Percentiles rank a stretch among this genome's conserved stretches.
Conservation (phyloP, 1,139 yeast species). For the Lodderomyces elongisporus region DNA sequence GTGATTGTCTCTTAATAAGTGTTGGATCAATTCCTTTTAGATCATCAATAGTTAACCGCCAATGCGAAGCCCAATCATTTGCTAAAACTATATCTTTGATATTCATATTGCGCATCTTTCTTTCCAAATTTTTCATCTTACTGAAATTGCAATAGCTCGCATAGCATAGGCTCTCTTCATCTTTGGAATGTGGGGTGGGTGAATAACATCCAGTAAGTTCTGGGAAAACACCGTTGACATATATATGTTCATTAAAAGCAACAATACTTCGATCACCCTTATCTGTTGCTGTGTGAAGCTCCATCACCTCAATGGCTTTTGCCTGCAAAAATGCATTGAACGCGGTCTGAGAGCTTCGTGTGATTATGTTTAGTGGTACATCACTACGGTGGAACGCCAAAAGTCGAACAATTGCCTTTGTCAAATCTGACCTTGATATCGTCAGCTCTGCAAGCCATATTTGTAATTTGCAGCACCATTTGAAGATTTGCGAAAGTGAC, state of each 20-base stretch:
- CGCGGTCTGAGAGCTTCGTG: conserved; percentile 50
- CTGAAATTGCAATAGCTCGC: conserved; percentile 37
- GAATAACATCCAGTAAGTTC: conserved; percentile 38
- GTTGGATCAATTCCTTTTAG: conserved; percentile 49
- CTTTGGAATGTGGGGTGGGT: conserved; percentile 19
- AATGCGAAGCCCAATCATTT: conserved; percentile 71
- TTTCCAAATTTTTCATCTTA: conserved; percentile 33
- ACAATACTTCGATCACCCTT: conserved; percentile 16
- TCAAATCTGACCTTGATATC: conserved; percentile 46
- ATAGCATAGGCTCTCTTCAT: conserved; percentile 26
- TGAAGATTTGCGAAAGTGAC: conserved; percentile 40
- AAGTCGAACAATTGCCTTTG: conserved; percentile 47
- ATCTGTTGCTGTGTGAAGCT: conserved; percentile 5
- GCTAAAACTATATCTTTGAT: conserved; percentile 36
- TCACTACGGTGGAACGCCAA: conserved; percentile 49
- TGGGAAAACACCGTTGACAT: conserved; percentile 34
- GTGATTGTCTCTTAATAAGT: conserved; percentile 65
- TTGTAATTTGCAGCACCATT: conserved; percentile 46
- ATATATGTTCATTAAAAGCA: conserved; percentile 17
- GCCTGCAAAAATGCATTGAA: conserved; percentile 41
- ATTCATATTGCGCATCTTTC: conserved; percentile 28
- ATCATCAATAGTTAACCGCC: conserved; percentile 61
- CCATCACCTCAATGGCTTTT: conserved; percentile 36
- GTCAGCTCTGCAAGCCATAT: conserved; percentile 49
- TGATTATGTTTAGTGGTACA: conserved; percentile 52